Conservation (phyloP, 306 rosid species). For the Ziziphus jujuba region DNA sequence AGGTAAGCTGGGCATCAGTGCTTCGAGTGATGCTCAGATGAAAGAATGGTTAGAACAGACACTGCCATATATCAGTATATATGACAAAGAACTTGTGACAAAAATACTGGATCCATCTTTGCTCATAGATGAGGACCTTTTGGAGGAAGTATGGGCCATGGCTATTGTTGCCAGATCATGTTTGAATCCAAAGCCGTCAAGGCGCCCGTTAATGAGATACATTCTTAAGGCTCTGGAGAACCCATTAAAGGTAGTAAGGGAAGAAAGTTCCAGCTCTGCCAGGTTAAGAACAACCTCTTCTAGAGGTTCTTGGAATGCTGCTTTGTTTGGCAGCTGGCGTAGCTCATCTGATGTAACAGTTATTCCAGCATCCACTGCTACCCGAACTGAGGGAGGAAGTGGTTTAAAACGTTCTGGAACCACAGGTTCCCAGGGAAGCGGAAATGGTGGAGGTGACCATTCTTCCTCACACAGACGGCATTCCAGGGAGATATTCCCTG, state of each 20-base stretch:
- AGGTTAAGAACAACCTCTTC: constrained; percentile 75
- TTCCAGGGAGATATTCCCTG: constrained; percentile 75
- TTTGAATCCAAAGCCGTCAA: constrained; percentile 80
- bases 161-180: constrained; percentile 94
- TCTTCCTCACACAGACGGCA: constrained; percentile 71
- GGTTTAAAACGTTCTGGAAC: constrained; percentile 77
- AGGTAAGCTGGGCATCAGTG: constrained; percentile 79
- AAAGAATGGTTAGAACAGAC: constrained; percentile 66
- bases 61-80: constrained; percentile 62
- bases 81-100: constrained; percentile 77
- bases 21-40: constrained; percentile 49
- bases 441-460: constrained; percentile 49
- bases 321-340: constrained; percentile 94
- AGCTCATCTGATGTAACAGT: constrained; percentile 64
- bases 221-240: constrained; percentile 88
- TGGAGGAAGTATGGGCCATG: constrained; percentile 99
- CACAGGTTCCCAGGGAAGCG: constrained; percentile 68
- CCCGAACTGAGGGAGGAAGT: constrained; percentile 54
- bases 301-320: constrained; percentile 93
- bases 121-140: constrained; percentile 81
- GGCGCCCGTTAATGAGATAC: constrained; percentile 84
- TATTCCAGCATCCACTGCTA: constrained; percentile 51
- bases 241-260: constrained; percentile 92
- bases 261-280: constrained; percentile 69
- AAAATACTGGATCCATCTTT: constrained; percentile 83